A percentile compares a stretch with the other conserved stretches of the same genome.
These are phyloP conservation scores for Cucurbita argyrosperma DNA, from an alignment of 306 rosid genomes.

Conservation along the genomic window DNA sequence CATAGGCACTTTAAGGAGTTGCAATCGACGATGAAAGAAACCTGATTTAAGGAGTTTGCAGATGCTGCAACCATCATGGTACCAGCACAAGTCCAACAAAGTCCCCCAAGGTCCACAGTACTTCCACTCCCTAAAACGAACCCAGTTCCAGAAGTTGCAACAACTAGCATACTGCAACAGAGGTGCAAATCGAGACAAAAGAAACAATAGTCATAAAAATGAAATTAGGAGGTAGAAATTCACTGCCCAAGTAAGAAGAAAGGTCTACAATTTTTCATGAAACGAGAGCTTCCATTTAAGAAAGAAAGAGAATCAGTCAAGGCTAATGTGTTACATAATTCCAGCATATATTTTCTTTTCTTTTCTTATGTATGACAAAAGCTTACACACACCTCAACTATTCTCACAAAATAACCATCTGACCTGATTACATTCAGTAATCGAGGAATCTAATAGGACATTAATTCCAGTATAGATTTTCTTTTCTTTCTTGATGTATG, in stretches of 20 bases:
- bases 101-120: conserved; percentile 44
- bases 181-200: background rate
- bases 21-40: conserved; percentile 10
- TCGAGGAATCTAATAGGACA: too few relatives aligned
- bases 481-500: too few relatives aligned
- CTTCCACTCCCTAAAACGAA: conserved; percentile 72
- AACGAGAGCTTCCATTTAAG: background rate
- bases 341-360: background rate
- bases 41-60: conserved; percentile 91
- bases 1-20: background rate
- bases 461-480: too few relatives aligned
- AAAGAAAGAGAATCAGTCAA: background rate
- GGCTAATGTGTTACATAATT: background rate
- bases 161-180: conserved; percentile 66
- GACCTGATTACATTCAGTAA: too few relatives aligned
- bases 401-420: too few relatives aligned
- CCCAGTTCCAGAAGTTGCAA: conserved; percentile 94
- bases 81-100: conserved; percentile 79
- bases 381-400: too few relatives aligned
- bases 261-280: background rate
- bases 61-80: conserved; percentile 99
- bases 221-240: background rate
- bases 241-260: background rate
- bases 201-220: background rate
- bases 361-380: too few relatives aligned